Base-by-base conservation (phyloP, 805 yeast genomes). In the Candida parachauliodes region DNA sequence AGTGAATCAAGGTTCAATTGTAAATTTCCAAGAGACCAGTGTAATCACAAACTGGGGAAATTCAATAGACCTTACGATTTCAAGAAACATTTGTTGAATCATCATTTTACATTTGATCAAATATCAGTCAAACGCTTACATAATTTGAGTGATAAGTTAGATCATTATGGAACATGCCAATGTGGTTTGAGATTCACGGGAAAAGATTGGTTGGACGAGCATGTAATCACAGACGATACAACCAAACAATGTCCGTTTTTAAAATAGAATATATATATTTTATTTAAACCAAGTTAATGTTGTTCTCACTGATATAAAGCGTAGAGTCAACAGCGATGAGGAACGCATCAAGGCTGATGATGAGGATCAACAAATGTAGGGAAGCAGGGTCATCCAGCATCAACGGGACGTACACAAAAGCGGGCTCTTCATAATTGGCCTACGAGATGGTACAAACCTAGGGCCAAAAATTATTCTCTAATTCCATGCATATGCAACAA, bases 31-130 rank as follows among this genome's bases (percentile, higher is more conserved):
- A 62, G 70, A 34, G 59, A 59, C n/a, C 57, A 58, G 31, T 80
- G 86, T 50, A 57, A 69, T 3, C 85, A 79, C 52, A 77, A 72
- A 48, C 67, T 79, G 10, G 80, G 83, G 20, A 74, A 65, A 48
- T 80, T 80, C 60, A 80, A 80, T 57, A 62, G 87, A 34, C 83
- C 82, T 5, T 80, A 80, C 52, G 87, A 80, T 52, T 78, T 65
- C 62, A 80, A 80, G 50, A 80, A 80, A 50, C 87, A 80, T 50
- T 55, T 80, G 37, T 57, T 80, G 28, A 81, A 79, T 50, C 62
- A 72, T 36, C 87, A 80, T 46, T 80, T 80, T 51, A 54, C 52
- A 32, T 79, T 78, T 51, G 80, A 76, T 45, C 64, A 74, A 40
- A 60, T 62, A 4, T 51, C 57, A 25, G 67, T 68, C 8, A 68